Evolutionary conservation across 2,329 filamentous ascomycete species (phyloP), one percentile per base, ranked within the genome.

Genomic region (Penicillium glabrum): DNA sequence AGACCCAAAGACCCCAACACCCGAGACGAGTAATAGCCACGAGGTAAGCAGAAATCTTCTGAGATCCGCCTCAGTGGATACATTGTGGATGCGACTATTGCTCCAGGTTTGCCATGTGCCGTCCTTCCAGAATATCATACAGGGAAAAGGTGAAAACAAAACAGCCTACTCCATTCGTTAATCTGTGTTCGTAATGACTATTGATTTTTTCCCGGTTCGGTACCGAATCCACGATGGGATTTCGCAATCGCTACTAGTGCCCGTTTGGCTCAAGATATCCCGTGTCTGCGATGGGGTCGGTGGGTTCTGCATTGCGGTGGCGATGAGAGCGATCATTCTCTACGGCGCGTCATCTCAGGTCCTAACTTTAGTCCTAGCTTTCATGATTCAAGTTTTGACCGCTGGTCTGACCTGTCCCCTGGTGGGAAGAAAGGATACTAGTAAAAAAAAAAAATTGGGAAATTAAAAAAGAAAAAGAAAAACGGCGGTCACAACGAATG

Each of bases 41-140:
- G 41, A 53, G 57, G 58, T 51, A 46, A 55, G 41, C 43, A 54
- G 39, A 55, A 61, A 56, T 41, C 49, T 49, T 56, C 51, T 55
- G 56, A 61, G 63, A 65, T 66, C 61, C 62, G 53, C 58, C 37
- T 16, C 11, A 24, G 62, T 62, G 62, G 63, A 45, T 51, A 46
- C 53, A 10, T 21, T 14, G 57, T 65, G 62, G 62, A 63, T 57
- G 59, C 41, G 35, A 57, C 52, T 59, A 58, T 62, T 56, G 54
- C 62, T 65, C 58, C 54, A 58, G 57, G 46, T 61, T 60, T 51
- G 56, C 49, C 23, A 54, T 44, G 44, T 48, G 51, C 56, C 53
- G 44, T 56, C 52, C 35, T 58, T 57, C 55, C 43, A 56, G 52
- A 58, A 57, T 49, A 58, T 55, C 52, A 56, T 29, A 11, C 26